Base-by-base conservation (phyloP, 768 basidiomycete genomes). In the Cystobasidium tubakii region DNA sequence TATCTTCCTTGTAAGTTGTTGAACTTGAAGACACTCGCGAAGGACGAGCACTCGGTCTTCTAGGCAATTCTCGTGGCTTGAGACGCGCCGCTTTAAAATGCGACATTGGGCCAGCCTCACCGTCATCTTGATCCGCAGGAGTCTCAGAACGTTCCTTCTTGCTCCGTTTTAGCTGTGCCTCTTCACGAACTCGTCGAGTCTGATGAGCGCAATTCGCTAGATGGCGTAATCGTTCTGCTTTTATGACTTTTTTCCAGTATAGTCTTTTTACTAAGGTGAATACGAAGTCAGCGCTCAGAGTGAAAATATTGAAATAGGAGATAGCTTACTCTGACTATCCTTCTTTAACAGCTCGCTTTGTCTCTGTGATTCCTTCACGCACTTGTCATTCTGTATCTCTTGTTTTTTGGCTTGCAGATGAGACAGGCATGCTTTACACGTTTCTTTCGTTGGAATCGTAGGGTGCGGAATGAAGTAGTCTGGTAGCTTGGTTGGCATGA, bases 311-410 rank as follows among this genome's bases (percentile, higher is more conserved):
- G 39, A 39, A 39, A 15, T 15, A 39, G 34, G 33, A 46, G 39
- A 42, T 42, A 21, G 63, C 39, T 17, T 43, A 65, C 63, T 65
- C 63, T 65, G 63, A 46, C 63, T 15, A 43, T 65, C 63, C 34
- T 65, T 65, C 23, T 43, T 27, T 23, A 31, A 27, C 15, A 65
- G 39, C 63, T 65, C 36, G 4, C 25, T 27, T 33, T 42, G 34
- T 36, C 39, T 65, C 13, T 36, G 33, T 1, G 33, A 36, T 27
- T 42, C 39, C 23, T 39, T 42, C 33, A 42, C 3, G 21, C 10
- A 42, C 21, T 46, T 46, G 34, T 65, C 63, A 46, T 46, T 39
- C 25, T 36, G 23, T 12, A 65, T 65, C 4, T 42, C 36, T 17
- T 27, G 7, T 23, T 36, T 39, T 29, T 65, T 65, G 34, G 21